Conservation (phyloP, 1,284 basidiomycete species). For the Taiwanofungus camphoratus region DNA sequence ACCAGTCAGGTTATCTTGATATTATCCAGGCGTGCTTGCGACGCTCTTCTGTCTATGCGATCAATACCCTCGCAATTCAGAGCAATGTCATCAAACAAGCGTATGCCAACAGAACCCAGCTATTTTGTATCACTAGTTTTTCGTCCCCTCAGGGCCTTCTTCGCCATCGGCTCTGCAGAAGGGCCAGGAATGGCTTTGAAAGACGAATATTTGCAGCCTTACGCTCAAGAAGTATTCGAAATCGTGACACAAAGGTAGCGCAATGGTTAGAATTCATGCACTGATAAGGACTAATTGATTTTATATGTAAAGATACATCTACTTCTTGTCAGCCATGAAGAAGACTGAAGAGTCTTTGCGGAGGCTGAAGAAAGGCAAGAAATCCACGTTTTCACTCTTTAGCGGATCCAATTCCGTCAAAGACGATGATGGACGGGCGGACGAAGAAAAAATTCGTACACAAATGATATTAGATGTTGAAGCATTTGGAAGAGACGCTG, state of each 20-base stretch:
- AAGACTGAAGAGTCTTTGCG: conserved; percentile 87
- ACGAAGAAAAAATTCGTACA: conserved; percentile 74
- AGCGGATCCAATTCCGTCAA: conserved; percentile 38
- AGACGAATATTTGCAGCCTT: conserved; percentile 45
- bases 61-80: conserved; percentile 86
- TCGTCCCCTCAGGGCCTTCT: conserved; percentile 76
- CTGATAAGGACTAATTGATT: background rate
- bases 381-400: conserved; percentile 76
- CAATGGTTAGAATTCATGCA: background rate
- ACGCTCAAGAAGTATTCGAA: conserved; percentile 67
- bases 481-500: conserved; percentile 74
- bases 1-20: conserved; percentile 66
- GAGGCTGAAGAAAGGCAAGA: conserved; percentile 82
- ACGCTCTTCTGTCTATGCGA: conserved; percentile 81
- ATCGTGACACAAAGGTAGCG: conserved; percentile 63
- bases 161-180: conserved; percentile 53
- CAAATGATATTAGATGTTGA: conserved; percentile 89
- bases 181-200: conserved; percentile 55
- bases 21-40: conserved; percentile 74
- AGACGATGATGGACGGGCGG: conserved; percentile 62
- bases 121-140: conserved; percentile 81
- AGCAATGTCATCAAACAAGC: conserved; percentile 67
- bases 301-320: conserved; percentile 56
- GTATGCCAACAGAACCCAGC: conserved; percentile 68
- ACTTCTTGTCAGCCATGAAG: conserved; percentile 74